A percentile compares a stretch with the other conserved stretches of the same genome.
phyloP scores from a whole-genome alignment of 352 stramenopile genomes.

The Globisporangium perplexum region DNA sequence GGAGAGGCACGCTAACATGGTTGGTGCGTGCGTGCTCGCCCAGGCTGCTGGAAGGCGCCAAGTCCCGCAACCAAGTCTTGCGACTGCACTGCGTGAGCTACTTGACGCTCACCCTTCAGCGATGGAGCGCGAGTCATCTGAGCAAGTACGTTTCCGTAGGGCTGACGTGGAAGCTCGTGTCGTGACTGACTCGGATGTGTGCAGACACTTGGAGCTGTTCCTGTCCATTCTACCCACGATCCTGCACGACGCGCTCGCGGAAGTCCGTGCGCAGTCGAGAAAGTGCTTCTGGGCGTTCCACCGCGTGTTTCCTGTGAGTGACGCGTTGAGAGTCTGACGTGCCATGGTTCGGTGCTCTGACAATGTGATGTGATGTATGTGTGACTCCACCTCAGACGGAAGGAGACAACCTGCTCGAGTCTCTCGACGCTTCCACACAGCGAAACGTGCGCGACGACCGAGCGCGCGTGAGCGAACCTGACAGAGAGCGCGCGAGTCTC shows the following conservation, averaged over 20 bases:
- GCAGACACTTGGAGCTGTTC: slow-evolving; percentile 55
- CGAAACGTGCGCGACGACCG: slow-evolving; percentile 46
- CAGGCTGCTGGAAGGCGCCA: slow-evolving; percentile 72
- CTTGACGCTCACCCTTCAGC: slow-evolving; percentile 64
- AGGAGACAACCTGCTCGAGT: slow-evolving; percentile 42
- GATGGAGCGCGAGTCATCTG: slow-evolving; percentile 59
- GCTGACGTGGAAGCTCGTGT: not conserved
- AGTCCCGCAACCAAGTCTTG: slow-evolving; percentile 71
- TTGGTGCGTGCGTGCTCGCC: slow-evolving; percentile 1
- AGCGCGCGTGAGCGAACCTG: slow-evolving; percentile 15
- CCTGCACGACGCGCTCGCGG: slow-evolving; percentile 58
- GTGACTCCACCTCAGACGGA: slow-evolving; percentile 25
- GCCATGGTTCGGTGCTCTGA: not conserved
- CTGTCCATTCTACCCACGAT: slow-evolving; percentile 48
- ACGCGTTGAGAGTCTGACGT: not conserved
- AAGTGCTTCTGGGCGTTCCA: slow-evolving; percentile 82
- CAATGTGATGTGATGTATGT: not conserved
- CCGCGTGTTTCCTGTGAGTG: slow-evolving; percentile 47
- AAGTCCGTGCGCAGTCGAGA: slow-evolving; percentile 70
- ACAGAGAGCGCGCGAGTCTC: not conserved
- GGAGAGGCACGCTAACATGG: too few relatives aligned
- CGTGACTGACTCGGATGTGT: slow-evolving; percentile 1
- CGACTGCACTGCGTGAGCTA: slow-evolving; percentile 68
- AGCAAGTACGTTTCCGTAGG: slow-evolving; percentile 45
- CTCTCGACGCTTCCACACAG: slow-evolving; percentile 65